phyloP scores from a whole-genome alignment of 2,329 filamentous ascomycete genomes.

The Paraphoma chrysanthemicola region DNA sequence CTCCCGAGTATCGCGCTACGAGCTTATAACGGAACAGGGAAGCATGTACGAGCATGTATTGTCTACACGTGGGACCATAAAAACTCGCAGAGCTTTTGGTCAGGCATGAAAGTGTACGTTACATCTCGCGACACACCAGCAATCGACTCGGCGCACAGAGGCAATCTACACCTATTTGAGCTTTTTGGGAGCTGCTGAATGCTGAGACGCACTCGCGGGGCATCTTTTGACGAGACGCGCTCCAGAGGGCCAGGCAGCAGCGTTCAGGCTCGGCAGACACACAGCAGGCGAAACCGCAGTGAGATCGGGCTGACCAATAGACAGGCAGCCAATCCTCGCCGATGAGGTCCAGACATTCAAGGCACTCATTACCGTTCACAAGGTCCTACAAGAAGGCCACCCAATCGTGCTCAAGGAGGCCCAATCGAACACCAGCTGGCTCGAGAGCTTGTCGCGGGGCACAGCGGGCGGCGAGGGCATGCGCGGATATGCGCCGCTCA shows the following conservation, averaged over 20 bases:
- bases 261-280: neutral
- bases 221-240: neutral
- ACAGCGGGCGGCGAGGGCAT: constrained; percentile 79
- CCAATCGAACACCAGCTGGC: constrained; percentile 86
- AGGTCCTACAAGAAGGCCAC: constrained; percentile 96
- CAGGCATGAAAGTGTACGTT: constrained; percentile 94
- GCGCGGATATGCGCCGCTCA: constrained; percentile 86
- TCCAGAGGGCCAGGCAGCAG: neutral
- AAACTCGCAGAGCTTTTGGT: constrained; percentile 87
- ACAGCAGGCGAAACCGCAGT: neutral
- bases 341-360: constrained; percentile 99
- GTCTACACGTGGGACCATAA: constrained; percentile 99
- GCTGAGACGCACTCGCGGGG: neutral
- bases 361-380: constrained; percentile 94
- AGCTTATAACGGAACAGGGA: constrained; percentile 60
- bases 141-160: neutral
- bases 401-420: constrained; percentile 87
- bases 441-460: constrained; percentile 88
- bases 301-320: constrained; percentile 16
- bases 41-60: constrained; percentile 97
- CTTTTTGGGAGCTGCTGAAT: neutral
- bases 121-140: neutral
- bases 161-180: neutral
- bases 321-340: constrained; percentile 92
- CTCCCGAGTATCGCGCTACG: constrained; percentile 9